phyloP scores from a whole-genome alignment of 331 rosid genomes.

The Acacia pycnantha region DNA sequence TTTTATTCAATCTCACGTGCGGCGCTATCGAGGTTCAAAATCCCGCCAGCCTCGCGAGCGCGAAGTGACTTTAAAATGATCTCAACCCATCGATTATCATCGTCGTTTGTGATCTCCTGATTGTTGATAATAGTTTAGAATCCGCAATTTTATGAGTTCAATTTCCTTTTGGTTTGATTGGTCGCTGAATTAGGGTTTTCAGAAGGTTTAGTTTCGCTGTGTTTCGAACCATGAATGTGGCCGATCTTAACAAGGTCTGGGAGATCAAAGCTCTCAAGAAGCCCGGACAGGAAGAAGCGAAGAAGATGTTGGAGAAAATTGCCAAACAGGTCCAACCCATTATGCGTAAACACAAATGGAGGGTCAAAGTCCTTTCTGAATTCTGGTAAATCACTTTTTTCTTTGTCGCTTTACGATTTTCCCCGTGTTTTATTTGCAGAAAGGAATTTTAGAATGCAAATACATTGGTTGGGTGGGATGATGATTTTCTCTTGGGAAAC shows the following conservation, averaged over 20 bases:
- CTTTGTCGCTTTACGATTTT: neutral
- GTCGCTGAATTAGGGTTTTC: constrained; percentile 4
- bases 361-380: constrained; percentile 88
- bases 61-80: neutral
- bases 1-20: neutral
- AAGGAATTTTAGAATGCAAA: neutral
- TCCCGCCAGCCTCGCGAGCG: constrained; percentile 19
- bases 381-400: constrained; percentile 49
- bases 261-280: constrained; percentile 79
- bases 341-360: constrained; percentile 89
- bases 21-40: constrained; percentile 10
- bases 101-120: neutral
- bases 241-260: constrained; percentile 83
- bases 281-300: constrained; percentile 71
- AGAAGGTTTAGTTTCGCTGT: neutral
- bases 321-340: constrained; percentile 97
- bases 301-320: constrained; percentile 66
- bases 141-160: constrained; percentile 4
- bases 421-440: neutral
- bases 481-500: constrained; percentile 21
- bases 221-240: constrained; percentile 54
- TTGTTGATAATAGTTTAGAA: neutral
- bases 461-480: neutral
- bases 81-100: neutral
- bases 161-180: neutral